Percentiles rank a stretch among this genome's conserved stretches.
Evolutionary conservation across 2,329 filamentous ascomycete species (phyloP).

Genomic region (Gaeumannomyces sp.): DNA sequence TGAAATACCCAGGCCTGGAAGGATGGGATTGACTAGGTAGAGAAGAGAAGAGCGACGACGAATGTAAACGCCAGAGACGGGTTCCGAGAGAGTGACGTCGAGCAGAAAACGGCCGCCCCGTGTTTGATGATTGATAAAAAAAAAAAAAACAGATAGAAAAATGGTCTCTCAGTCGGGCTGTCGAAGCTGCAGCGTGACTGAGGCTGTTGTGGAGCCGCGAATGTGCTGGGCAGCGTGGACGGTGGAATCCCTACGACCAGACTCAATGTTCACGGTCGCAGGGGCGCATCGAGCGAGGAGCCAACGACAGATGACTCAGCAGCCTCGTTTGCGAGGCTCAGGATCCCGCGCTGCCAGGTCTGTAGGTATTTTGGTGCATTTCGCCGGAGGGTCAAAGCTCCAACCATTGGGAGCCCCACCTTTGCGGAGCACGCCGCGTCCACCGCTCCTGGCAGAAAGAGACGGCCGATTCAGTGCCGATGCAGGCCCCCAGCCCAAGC

Average conservation of each 20-base stretch:
- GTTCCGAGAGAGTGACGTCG: background rate
- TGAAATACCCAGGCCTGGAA: background rate
- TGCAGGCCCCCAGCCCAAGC: too few relatives aligned
- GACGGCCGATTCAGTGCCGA: background rate
- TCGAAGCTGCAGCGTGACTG: background rate
- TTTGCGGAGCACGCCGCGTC: background rate
- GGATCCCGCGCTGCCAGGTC: too few relatives aligned
- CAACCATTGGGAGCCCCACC: background rate
- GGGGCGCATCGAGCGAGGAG: background rate
- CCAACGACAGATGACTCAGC: background rate
- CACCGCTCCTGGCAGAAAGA: background rate
- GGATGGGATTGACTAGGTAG: background rate
- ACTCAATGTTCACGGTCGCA: too few relatives aligned
- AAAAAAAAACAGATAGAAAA: background rate
- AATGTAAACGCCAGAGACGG: background rate
- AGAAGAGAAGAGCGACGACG: constrained; percentile 3
- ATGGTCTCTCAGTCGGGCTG: background rate
- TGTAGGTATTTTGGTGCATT: too few relatives aligned
- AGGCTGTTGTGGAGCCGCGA: background rate
- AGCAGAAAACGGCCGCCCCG: background rate
- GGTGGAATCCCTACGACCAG: background rate
- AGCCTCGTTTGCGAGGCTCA: constrained; percentile 1
- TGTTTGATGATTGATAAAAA: background rate
- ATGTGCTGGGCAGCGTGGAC: background rate
- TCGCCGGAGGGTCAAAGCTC: background rate